Evolutionary conservation across 2,329 filamentous ascomycete species (phyloP), one percentile per base, ranked within the genome.

Genomic region (Colletotrichum sp.): DNA sequence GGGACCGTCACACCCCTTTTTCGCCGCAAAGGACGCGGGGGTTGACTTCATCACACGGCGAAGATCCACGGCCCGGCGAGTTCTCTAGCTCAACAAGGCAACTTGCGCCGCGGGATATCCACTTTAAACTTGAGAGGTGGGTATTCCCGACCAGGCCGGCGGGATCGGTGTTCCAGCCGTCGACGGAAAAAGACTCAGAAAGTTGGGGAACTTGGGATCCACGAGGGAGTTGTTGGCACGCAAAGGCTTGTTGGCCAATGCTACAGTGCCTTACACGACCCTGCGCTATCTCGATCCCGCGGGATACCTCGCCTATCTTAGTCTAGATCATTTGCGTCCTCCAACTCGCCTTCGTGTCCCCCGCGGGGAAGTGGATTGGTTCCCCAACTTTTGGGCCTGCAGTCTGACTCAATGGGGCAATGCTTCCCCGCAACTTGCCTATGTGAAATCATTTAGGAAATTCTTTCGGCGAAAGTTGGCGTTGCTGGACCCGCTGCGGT

Each of bases 351-450:
- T 69, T 64, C 59, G 13, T 44, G 15, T 59, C 27, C 72, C 66
- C 72, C 72, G 72, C 72, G 72, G 72, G 72, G 72, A 75, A 75
- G 72, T 75, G 72, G 72, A 36, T 59, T 27, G 36, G n/a, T 61
- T 69, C 72, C 59, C 72, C 72, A 71, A 61, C 59, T 27, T 74
- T 29, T 49, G 11, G 49, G 1, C 30, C 15, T 22, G 32, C 32
- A 34, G 22, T 39, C 25, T 36, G 30, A 64, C 44, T 59, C 15
- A 32, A 65, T 27, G 22, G 8, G 32, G 59, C 19, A 61, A 22
- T 68, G 12, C 57, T 34, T 49, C 34, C 29, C 72, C 59, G 57
- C 8, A 32, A 65, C 66, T 74, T 74, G 49, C 72, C 59, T 71
- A 6, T 27, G 15, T 34, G 11, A 22, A 29, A n/a, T 8, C 8